Conservation (phyloP, 257 asterid species). For the Salvia rosmarinus region DNA sequence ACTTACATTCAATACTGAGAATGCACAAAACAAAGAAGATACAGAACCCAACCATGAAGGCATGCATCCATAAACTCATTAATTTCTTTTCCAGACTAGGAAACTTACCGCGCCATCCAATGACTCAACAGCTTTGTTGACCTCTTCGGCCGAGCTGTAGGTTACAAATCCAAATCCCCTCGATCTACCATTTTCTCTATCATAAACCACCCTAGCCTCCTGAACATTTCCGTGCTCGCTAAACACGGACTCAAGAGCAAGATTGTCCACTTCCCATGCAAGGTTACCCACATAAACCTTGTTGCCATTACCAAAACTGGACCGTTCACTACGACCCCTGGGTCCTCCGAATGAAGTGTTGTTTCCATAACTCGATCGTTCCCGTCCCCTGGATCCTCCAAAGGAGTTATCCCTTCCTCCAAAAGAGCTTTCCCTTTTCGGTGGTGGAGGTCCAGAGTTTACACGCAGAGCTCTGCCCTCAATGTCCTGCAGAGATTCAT, state of each 20-base stretch:
- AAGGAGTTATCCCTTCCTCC: slow-evolving; percentile 58
- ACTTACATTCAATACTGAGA: not conserved
- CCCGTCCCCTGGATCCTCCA: slow-evolving; percentile 46
- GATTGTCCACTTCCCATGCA: slow-evolving; percentile 76
- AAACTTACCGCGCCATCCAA: slow-evolving; percentile 82
- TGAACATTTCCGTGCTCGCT: slow-evolving; percentile 75
- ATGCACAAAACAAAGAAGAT: not conserved
- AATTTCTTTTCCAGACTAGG: not conserved
- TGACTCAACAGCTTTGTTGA: slow-evolving; percentile 57
- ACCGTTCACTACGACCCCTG: slow-evolving; percentile 51
- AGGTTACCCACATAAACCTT: slow-evolving; percentile 82
- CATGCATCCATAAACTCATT: not conserved
- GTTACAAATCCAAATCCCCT: slow-evolving; percentile 95
- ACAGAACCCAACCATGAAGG: not conserved
- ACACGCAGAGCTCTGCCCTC: slow-evolving; percentile 81
- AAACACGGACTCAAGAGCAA: slow-evolving; percentile 65
- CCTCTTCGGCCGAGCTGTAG: slow-evolving; percentile 70
- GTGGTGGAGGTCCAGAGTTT: slow-evolving; percentile 87
- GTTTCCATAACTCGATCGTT: slow-evolving; percentile 37
- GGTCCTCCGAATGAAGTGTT: slow-evolving; percentile 41
- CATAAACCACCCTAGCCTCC: slow-evolving; percentile 84
- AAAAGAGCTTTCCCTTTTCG: slow-evolving; percentile 59
- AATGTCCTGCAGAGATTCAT: slow-evolving; percentile 58
- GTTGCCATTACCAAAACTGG: slow-evolving; percentile 40
- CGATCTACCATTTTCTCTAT: slow-evolving; percentile 84